A percentile compares a stretch with the other conserved stretches of the same genome.
Evolutionary conservation across 2,329 filamentous ascomycete species (phyloP).

Genomic region (Colletotrichum graminicola): DNA sequence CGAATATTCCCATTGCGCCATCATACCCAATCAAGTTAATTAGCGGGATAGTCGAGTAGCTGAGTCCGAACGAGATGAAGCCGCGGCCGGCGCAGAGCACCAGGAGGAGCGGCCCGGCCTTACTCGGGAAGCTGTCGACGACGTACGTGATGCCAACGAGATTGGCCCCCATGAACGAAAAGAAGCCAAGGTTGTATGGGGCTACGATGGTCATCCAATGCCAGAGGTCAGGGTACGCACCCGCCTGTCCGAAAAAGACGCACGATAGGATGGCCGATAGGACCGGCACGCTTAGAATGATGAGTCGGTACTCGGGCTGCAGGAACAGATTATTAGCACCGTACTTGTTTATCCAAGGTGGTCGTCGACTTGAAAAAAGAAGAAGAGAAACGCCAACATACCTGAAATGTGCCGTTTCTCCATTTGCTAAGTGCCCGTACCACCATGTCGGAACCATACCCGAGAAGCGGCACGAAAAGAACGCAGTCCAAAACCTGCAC

Average conservation of each 20-base stretch:
- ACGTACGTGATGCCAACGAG: conserved; percentile 47
- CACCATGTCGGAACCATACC: conserved; percentile 44
- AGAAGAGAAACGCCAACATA: background rate
- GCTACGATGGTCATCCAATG: conserved; percentile 43
- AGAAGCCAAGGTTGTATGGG: conserved; percentile 43
- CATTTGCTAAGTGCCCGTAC: conserved; percentile 10
- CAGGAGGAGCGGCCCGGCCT: conserved; percentile 46
- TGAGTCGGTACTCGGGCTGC: conserved; percentile 54
- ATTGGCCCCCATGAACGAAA: conserved; percentile 47
- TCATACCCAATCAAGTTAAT: conserved; percentile 43
- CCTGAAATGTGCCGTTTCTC: conserved; percentile 14
- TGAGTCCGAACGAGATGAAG: conserved; percentile 46
- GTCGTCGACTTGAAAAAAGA: background rate
- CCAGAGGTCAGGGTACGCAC: conserved; percentile 48
- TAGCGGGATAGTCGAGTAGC: conserved; percentile 45
- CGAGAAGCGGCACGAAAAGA: conserved; percentile 42
- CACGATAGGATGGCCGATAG: conserved; percentile 52
- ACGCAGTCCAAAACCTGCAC: conserved; percentile 43
- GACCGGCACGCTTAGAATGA: conserved; percentile 53
- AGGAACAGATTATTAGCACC: conserved; percentile 42
- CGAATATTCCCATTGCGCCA: conserved; percentile 45
- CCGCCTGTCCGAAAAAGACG: conserved; percentile 55
- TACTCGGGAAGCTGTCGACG: conserved; percentile 48
- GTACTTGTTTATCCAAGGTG: conserved; percentile 48
- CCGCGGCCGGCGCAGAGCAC: conserved; percentile 46